Conservation (phyloP, 2,329 filamentous ascomycete genomes). For the Samsoniella hepiali region DNA sequence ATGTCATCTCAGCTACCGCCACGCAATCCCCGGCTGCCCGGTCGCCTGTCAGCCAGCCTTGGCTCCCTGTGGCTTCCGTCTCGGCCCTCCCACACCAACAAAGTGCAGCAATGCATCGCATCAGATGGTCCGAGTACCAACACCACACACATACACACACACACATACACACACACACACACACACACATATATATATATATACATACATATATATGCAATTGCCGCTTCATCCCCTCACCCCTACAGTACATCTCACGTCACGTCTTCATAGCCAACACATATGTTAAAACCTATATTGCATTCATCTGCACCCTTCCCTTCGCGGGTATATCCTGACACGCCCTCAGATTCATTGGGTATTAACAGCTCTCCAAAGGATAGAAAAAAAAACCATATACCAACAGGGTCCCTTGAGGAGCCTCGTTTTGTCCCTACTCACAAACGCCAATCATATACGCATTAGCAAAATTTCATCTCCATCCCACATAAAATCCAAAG, state of each 20-base stretch:
- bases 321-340: not conserved
- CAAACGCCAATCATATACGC: conserved; percentile 5
- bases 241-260: not conserved
- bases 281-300: not conserved
- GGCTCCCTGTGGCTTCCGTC: no score
- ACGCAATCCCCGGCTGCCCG: no score
- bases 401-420: not conserved
- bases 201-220: no score
- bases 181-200: no score
- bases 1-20: no score
- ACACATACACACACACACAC: no score
- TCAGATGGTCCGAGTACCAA: no score
- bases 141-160: no score
- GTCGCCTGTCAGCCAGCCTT: no score
- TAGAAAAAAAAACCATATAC: not conserved
- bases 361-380: not conserved
- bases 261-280: not conserved
- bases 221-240: no score
- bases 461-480: not conserved
- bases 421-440: not conserved
- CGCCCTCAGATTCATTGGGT: not conserved
- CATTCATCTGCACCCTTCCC: not conserved
- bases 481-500: not conserved
- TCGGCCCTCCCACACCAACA: no score
- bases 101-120: no score